phyloP scores from a whole-genome alignment of 2,329 filamentous ascomycete species.

The Capronia americana region DNA sequence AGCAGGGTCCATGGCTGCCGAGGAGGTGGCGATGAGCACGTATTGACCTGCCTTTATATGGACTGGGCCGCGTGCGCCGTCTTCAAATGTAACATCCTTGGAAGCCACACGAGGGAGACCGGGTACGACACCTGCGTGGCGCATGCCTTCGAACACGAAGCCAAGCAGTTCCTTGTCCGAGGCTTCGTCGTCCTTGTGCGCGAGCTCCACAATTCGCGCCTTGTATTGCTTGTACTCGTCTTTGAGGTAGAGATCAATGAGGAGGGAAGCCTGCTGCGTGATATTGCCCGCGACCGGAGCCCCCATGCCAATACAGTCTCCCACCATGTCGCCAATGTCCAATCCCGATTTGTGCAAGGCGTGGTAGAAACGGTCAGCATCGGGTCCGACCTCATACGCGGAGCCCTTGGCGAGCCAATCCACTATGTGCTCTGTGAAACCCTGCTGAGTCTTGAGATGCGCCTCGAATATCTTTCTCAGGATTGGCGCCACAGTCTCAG shows the following conservation, averaged over 20 bases:
- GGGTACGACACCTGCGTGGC: slow-evolving; percentile 59
- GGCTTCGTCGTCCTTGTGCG: slow-evolving; percentile 51
- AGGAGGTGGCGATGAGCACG: slow-evolving; percentile 46
- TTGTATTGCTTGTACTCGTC: slow-evolving; percentile 59
- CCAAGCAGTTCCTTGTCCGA: slow-evolving; percentile 58
- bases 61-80: slow-evolving; percentile 57
- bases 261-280: slow-evolving; percentile 60
- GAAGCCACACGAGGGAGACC: slow-evolving; percentile 60
- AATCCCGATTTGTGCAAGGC: slow-evolving; percentile 55
- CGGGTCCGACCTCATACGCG: slow-evolving; percentile 56
- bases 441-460: slow-evolving; percentile 56
- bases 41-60: slow-evolving; percentile 54
- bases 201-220: slow-evolving; percentile 57
- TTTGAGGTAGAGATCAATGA: slow-evolving; percentile 61
- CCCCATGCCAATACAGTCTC: slow-evolving; percentile 58
- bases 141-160: slow-evolving; percentile 63
- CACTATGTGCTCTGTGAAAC: slow-evolving; percentile 49
- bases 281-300: slow-evolving; percentile 59
- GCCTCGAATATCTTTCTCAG: slow-evolving; percentile 52
- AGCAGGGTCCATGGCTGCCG: slow-evolving; percentile 46
- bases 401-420: slow-evolving; percentile 58
- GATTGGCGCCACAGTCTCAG: slow-evolving; percentile 48
- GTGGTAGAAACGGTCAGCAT: slow-evolving; percentile 60
- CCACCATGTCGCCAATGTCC: slow-evolving; percentile 56
- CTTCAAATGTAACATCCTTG: slow-evolving; percentile 50